A percentile compares a stretch with the other conserved stretches of the same genome.
Evolutionary conservation across 441 rosid species (phyloP).

Genomic region (Populus hybrid): DNA sequence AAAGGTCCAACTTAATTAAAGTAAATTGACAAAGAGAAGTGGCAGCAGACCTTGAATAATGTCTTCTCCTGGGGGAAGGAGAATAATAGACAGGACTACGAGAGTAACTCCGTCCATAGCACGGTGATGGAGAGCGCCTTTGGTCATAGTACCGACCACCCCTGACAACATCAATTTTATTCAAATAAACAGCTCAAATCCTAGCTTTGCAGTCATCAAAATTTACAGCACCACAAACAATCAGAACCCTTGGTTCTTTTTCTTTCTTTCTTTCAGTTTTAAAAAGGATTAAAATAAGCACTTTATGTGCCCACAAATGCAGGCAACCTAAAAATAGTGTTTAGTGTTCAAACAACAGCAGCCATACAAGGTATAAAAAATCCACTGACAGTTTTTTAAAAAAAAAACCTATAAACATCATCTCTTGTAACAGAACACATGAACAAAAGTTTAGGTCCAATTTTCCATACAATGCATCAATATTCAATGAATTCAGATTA

Average conservation of each 20-base stretch:
- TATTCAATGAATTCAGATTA: conserved; percentile 6
- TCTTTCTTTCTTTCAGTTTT: neutral
- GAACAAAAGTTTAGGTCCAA: neutral
- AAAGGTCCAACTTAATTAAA: neutral
- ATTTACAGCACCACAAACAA: neutral
- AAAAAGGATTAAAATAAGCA: neutral
- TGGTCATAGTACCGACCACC: conserved; percentile 32
- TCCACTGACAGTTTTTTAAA: neutral
- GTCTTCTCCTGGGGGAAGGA: conserved; percentile 41
- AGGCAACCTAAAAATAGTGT: neutral
- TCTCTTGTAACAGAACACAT: neutral
- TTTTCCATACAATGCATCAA: neutral
- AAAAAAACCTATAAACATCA: neutral
- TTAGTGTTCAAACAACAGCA: neutral
- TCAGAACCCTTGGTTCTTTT: neutral
- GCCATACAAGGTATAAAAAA: neutral
- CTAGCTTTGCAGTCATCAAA: neutral
- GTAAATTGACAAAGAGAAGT: no score
- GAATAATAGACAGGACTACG: conserved; percentile 49
- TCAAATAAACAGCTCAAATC: neutral
- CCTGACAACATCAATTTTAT: conserved; percentile 24
- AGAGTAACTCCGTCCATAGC: conserved; percentile 42
- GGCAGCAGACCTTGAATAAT: conserved; percentile 40
- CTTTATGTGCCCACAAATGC: neutral
- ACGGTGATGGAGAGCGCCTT: conserved; percentile 51